phyloP scores from a whole-genome alignment of 2,329 filamentous ascomycete genomes.

The Hymenoscyphus repandus region DNA sequence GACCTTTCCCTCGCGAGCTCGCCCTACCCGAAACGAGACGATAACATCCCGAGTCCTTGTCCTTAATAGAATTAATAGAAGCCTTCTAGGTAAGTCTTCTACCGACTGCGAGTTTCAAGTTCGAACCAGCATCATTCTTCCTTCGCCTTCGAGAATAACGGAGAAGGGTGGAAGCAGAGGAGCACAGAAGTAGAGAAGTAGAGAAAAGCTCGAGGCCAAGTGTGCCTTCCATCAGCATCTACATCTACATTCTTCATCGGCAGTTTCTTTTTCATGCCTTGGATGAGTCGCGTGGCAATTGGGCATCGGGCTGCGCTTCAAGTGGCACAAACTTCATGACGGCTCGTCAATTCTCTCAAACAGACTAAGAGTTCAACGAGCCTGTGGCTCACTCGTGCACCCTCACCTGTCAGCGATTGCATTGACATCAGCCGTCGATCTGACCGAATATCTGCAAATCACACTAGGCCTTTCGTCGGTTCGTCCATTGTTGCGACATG shows the following conservation, averaged over 20 bases:
- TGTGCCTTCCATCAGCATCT: too few species aligned
- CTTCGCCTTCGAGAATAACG: neutral
- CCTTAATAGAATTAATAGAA: neutral
- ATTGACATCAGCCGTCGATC: neutral
- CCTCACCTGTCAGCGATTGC: constrained; percentile 1
- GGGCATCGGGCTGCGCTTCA: neutral
- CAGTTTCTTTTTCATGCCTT: neutral
- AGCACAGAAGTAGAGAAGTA: neutral
- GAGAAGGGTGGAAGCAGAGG: neutral
- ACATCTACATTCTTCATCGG: too few species aligned
- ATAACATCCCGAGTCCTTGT: neutral
- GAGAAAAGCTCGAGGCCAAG: too few species aligned
- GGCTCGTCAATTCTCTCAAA: neutral
- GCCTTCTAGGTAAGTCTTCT: neutral
- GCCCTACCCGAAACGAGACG: neutral
- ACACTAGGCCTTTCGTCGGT: neutral
- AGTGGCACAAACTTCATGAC: neutral
- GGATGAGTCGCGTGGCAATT: neutral
- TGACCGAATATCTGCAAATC: neutral
- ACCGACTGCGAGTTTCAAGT: neutral
- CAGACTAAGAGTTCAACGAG: neutral
- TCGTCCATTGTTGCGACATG: neutral
- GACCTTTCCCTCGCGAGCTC: neutral
- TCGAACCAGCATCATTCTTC: neutral
- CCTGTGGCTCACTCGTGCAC: neutral